Evolutionary conservation across 1,284 basidiomycete species (phyloP), one percentile per base, ranked within the genome.

Genomic region (Heterobasidion parviporum): DNA sequence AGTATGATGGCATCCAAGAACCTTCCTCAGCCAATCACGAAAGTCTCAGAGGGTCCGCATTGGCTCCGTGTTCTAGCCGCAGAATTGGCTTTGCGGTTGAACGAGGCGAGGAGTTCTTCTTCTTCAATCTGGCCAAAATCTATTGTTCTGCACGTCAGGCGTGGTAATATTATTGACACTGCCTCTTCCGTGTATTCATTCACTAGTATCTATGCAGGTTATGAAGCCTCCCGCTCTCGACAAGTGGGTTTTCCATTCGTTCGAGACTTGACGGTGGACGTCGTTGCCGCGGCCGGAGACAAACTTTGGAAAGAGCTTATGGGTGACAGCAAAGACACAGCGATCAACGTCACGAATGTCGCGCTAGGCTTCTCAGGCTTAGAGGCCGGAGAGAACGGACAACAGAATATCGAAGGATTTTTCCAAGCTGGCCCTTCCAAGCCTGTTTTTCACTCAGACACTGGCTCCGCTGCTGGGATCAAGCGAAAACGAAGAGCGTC

Each of bases 1-100:
- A 94, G 90, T 61, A 98, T 98, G 94, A 74, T 94, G 53, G 92
- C 93, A 0, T 88, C 92, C 9, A 98, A 98, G 70, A 97, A 96
- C 65, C 81, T 96, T 20, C 83, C 87, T 0, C 83, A 85, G 20
- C 81, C 87, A 1, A 85, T 97, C 38, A 87, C 78, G 2, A 86
- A 83, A 41, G 71, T 80, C 10, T 74, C 81, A 6, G 86, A 94
- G 62, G 93, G 92, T 0, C 76, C 83, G 52, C 90, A 94, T 60
- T 99, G 96, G 97, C 80, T 99, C 36, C 78, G 85, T 5, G 88
- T 98, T 8, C 81, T 98, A 16, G 85, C 94, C 8, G 91, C 93
- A 14, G 96, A 99, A 65, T 77, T 99, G 15, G 83, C 88, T 7
- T 76, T 95, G 14, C 79, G 96, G 49, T 74, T 99, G 20, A 83